phyloP scores from a whole-genome alignment of 2,329 filamentous ascomycete genomes.

The Trichophyton equinum region DNA sequence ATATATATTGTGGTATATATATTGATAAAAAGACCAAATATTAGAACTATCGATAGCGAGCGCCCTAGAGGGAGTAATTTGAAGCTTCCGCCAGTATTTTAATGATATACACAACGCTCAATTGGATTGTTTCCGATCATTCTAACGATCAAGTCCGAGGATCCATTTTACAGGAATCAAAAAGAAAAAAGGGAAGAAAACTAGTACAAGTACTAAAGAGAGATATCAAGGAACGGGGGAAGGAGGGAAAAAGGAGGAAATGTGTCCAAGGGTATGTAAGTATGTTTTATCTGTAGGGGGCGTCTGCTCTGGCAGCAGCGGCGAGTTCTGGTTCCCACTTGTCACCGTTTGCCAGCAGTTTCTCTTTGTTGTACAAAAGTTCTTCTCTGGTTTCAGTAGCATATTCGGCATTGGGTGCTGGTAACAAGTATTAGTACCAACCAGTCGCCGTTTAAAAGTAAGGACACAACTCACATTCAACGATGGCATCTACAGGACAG shows the following conservation, averaged over 20 bases:
- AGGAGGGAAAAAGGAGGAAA: neutral
- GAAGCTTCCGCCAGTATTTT: neutral
- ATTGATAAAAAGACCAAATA: neutral
- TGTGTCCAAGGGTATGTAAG: too few relatives aligned
- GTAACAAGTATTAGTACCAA: neutral
- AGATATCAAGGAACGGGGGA: neutral
- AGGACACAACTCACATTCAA: slow-evolving; percentile 45
- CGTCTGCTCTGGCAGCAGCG: slow-evolving; percentile 80
- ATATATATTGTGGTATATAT: neutral
- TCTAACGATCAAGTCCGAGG: slow-evolving; percentile 1
- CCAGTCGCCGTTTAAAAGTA: neutral
- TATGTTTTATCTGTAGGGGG: slow-evolving; percentile 63
- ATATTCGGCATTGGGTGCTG: slow-evolving; percentile 60
- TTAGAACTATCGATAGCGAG: neutral
- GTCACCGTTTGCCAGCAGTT: slow-evolving; percentile 76
- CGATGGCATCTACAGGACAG: slow-evolving; percentile 92
- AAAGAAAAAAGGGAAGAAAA: neutral
- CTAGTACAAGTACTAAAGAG: neutral
- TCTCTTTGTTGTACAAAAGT: slow-evolving; percentile 96
- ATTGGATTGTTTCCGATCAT: neutral
- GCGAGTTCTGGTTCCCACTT: slow-evolving; percentile 98
- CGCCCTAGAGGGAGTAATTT: neutral
- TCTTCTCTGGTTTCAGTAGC: slow-evolving; percentile 76
- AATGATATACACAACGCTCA: slow-evolving; percentile 2
- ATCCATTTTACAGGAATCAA: neutral